Evolutionary conservation across 78 protist genomes (phyloP), one percentile per base, ranked within the genome.

Genomic region (Polysphondylium violaceum): DNA sequence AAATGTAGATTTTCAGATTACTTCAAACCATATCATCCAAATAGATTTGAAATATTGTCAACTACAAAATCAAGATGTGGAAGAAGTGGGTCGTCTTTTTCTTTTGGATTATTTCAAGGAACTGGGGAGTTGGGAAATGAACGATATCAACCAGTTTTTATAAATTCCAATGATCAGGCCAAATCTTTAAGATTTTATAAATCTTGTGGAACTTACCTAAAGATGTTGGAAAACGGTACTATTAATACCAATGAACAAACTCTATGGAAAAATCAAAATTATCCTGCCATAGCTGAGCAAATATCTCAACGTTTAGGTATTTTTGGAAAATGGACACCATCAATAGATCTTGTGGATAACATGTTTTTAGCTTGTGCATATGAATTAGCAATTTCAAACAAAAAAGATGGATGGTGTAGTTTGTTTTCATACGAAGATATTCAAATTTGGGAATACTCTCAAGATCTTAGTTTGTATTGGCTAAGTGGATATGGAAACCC

Each of bases 381-480:
- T 64, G 67, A 77, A n/a, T 3, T 64, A 3, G 55, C 87, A 12
- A 77, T 77, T 51, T 17, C 12, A 43, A 50, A 50, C 36, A 36
- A 50, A 23, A 33, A 60, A 7, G 35, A 77, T 50, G 41, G 16
- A 11, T 77, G 59, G 59, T 77, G 87, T 41, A 50, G 55, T 47
- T 33, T 77, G 2, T 77, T 77, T 31, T 31, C 21, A 36, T 33
- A 61, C 21, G 44, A 61, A n/a, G 56, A 77, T 64, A 77, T 77
- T 11, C 23, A 50, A 33, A 41, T 29, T 25, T 64, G 53, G 35
- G 87, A 77, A 64, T 77, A 77, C 36, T n/a, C 87, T n/a, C 17
- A 64, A 21, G 87, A 77, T 77, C 35, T 77, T 16, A 29, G 17
- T 14, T 25, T 27, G 3, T 77, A 77, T 51, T 77, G 87, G 87